These are phyloP conservation scores for Aspergillus avenaceus DNA, from an alignment of 495 filamentous ascomycete species.

Conservation along the genomic window DNA sequence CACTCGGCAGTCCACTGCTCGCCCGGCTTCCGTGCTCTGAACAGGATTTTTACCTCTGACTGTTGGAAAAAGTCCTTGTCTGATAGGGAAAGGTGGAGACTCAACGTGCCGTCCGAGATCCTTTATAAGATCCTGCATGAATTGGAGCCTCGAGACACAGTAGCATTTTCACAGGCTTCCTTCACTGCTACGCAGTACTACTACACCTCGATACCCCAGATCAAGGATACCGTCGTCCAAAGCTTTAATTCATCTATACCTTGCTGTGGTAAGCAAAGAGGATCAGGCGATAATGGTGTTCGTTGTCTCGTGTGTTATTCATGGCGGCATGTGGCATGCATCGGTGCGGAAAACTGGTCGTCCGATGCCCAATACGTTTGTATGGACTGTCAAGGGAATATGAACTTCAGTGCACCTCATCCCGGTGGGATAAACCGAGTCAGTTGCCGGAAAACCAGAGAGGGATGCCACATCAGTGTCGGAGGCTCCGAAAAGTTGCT, in stretches of 20 bases:
- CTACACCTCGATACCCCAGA: slow-evolving; percentile 8
- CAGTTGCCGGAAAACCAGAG: not conserved
- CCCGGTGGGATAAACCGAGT: slow-evolving; percentile 1
- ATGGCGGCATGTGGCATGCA: slow-evolving; percentile 6
- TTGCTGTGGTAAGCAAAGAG: slow-evolving; percentile 7
- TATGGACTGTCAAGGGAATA: not conserved
- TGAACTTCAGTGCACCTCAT: not conserved
- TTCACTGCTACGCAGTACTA: slow-evolving; percentile 6
- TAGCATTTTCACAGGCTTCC: slow-evolving; percentile 15
- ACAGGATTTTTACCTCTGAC: slow-evolving; percentile 8
- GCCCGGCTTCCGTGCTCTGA: slow-evolving; percentile 10
- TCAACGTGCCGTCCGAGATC: slow-evolving; percentile 6
- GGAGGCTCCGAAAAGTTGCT: not conserved
- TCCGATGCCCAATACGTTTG: not conserved
- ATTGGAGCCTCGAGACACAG: slow-evolving; percentile 7
- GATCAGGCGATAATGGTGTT: slow-evolving; percentile 4
- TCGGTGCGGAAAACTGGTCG: not conserved
- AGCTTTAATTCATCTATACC: slow-evolving; percentile 6
- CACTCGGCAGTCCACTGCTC: slow-evolving; percentile 10
- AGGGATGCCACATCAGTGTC: not conserved
- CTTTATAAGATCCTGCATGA: slow-evolving; percentile 7
- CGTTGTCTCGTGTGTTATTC: slow-evolving; percentile 4
- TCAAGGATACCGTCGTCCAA: slow-evolving; percentile 4
- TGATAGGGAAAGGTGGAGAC: slow-evolving; percentile 8
- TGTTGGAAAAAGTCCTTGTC: slow-evolving; percentile 9